A percentile compares a stretch with the other conserved stretches of the same genome.
phyloP scores from a whole-genome alignment of 139 green algal species.

The Micractinium sp. region DNA sequence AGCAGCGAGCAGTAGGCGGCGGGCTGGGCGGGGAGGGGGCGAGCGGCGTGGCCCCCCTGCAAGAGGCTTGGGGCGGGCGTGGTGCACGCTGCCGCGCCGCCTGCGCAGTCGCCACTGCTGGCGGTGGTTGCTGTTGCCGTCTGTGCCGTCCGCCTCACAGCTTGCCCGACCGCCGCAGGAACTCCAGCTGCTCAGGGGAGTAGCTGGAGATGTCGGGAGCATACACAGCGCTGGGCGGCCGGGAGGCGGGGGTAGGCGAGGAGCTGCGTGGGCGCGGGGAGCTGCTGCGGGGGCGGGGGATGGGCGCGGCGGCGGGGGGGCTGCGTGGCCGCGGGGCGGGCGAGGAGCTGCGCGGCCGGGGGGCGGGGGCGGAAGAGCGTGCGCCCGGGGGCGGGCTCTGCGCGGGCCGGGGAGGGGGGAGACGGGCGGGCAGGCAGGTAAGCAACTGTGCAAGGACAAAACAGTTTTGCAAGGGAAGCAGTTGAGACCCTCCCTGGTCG shows the following conservation, averaged over 20 bases:
- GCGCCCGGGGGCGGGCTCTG: background rate
- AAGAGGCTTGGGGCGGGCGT: background rate
- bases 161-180: slow-evolving; percentile 17
- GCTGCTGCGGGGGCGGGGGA: too few species aligned
- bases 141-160: background rate
- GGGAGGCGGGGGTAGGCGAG: background rate
- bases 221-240: background rate
- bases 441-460: background rate
- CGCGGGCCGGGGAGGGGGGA: background rate
- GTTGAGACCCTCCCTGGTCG: too few species aligned
- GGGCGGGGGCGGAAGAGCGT: background rate
- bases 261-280: background rate
- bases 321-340: background rate
- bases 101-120: background rate
- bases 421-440: background rate
- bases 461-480: too few species aligned
- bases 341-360: background rate
- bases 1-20: background rate
- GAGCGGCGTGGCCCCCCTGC: background rate
- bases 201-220: background rate
- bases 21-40: background rate
- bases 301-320: too few species aligned
- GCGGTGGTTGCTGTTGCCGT: background rate
- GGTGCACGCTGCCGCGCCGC: background rate
- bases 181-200: slow-evolving; percentile 22